Conservation (phyloP, 2,329 filamentous ascomycete species). For the Fusarium pininemorale region DNA sequence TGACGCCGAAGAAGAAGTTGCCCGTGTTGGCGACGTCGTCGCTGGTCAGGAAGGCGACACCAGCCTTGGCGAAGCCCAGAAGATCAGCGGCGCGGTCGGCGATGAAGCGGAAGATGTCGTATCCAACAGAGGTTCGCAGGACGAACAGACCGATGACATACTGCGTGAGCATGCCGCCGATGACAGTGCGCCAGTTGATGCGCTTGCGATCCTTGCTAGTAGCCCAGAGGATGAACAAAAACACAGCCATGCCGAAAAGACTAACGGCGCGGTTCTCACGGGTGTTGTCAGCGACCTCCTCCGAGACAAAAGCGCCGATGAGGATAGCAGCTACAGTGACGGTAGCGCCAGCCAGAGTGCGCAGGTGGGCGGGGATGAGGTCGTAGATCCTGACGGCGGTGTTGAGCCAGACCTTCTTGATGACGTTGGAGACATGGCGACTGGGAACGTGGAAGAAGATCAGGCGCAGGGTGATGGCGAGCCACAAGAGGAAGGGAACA, state of each 20-base stretch:
- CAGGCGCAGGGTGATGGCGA: conserved; percentile 77
- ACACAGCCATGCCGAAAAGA: conserved; percentile 78
- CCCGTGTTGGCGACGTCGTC: conserved; percentile 54
- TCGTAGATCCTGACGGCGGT: conserved; percentile 67
- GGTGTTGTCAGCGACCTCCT: conserved; percentile 78
- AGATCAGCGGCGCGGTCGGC: conserved; percentile 77
- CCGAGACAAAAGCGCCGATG: conserved; percentile 79
- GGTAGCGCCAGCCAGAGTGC: conserved; percentile 68
- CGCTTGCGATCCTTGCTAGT: conserved; percentile 75
- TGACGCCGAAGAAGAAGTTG: conserved; percentile 81
- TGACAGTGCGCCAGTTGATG: conserved; percentile 81
- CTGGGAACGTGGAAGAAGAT: conserved; percentile 78
- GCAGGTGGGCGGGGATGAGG: conserved; percentile 72
- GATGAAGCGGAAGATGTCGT: conserved; percentile 92
- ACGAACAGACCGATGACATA: conserved; percentile 92
- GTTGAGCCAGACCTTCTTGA: conserved; percentile 73
- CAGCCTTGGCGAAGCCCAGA: conserved; percentile 78
- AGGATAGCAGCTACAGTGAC: conserved; percentile 77
- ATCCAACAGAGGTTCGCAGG: conserved; percentile 80
- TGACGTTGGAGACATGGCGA: conserved; percentile 70
- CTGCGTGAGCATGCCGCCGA: conserved; percentile 88
- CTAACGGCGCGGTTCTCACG: conserved; percentile 82
- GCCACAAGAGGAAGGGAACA: conserved; percentile 83
- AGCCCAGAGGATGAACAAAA: conserved; percentile 71
- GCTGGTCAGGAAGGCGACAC: conserved; percentile 73